These are phyloP conservation scores for Annulohypoxylon nitens DNA, from an alignment of 495 filamentous ascomycete genomes.

Conservation along the genomic window DNA sequence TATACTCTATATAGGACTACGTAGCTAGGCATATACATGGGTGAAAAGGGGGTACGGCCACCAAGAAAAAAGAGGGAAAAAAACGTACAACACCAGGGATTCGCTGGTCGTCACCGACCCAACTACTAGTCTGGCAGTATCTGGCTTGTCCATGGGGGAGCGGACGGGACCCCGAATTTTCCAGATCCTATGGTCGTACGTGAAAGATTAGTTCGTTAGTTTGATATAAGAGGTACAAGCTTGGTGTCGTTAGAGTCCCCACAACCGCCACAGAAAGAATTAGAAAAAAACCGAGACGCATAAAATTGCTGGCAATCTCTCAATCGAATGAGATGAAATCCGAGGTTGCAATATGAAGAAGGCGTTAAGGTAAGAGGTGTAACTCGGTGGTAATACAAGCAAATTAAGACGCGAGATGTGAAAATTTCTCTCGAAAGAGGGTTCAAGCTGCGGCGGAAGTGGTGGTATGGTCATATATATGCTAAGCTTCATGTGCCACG, in stretches of 20 bases:
- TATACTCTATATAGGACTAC: too few species aligned
- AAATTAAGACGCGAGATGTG: background rate
- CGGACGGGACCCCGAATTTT: conserved; percentile 65
- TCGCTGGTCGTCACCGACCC: conserved; percentile 65
- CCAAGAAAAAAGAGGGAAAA: background rate
- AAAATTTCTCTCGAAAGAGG: background rate
- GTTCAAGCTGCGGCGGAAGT: background rate
- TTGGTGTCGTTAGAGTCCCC: too few species aligned
- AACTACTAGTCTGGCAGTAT: conserved; percentile 60
- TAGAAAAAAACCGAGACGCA: too few species aligned
- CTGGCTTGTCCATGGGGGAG: conserved; percentile 61
- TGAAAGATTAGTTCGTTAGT: conserved; percentile 16
- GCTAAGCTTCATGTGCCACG: background rate
- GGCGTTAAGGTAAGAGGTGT: background rate
- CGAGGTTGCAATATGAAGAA: too few species aligned
- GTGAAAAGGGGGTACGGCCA: too few species aligned
- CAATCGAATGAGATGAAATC: too few species aligned
- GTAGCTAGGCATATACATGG: background rate
- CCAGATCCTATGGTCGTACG: conserved; percentile 62
- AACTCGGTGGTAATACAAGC: background rate
- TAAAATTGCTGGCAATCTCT: too few species aligned
- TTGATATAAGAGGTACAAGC: too few species aligned
- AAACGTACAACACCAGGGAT: conserved; percentile 62
- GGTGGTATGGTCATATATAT: background rate
- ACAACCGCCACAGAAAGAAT: too few species aligned